Evolutionary conservation across 768 basidiomycete species (phyloP).

Genomic region (Neoboletus brunneissimus): DNA sequence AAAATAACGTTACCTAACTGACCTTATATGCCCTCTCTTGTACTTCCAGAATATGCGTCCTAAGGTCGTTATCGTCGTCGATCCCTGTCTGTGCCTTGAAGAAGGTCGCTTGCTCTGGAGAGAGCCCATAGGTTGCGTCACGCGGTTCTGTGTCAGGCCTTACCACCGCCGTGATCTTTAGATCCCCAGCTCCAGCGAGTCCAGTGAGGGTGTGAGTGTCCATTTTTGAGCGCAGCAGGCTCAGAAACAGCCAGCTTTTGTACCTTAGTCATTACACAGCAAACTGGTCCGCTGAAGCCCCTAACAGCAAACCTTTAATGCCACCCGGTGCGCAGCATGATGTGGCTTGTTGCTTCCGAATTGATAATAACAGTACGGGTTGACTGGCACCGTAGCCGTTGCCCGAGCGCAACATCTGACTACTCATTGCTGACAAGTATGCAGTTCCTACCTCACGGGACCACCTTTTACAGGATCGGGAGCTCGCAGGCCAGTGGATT

Average conservation of each 20-base stretch:
- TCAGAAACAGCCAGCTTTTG: not conserved
- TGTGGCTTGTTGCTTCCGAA: not conserved
- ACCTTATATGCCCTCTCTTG: slow-evolving; percentile 33
- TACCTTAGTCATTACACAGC: not conserved
- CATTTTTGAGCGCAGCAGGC: not conserved
- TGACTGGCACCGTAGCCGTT: too few relatives aligned
- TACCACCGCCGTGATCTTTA: not conserved
- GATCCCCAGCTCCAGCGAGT: slow-evolving; percentile 7
- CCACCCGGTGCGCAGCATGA: not conserved
- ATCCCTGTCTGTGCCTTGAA: slow-evolving; percentile 32
- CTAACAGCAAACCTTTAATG: not conserved
- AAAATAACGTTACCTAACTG: not conserved
- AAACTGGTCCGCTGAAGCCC: not conserved
- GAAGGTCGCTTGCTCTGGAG: slow-evolving; percentile 24
- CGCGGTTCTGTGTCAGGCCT: not conserved
- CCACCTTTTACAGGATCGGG: not conserved
- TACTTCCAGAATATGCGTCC: slow-evolving; percentile 30
- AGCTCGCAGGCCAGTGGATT: not conserved
- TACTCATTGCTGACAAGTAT: not conserved
- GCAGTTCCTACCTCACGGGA: not conserved
- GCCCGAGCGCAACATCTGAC: too few relatives aligned
- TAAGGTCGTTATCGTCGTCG: slow-evolving; percentile 24
- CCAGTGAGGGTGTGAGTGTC: not conserved
- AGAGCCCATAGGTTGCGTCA: not conserved
- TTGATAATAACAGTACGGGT: too few relatives aligned